Evolutionary conservation across 306 rosid genomes (phyloP).

Genomic region (Sesbania bispinosa): DNA sequence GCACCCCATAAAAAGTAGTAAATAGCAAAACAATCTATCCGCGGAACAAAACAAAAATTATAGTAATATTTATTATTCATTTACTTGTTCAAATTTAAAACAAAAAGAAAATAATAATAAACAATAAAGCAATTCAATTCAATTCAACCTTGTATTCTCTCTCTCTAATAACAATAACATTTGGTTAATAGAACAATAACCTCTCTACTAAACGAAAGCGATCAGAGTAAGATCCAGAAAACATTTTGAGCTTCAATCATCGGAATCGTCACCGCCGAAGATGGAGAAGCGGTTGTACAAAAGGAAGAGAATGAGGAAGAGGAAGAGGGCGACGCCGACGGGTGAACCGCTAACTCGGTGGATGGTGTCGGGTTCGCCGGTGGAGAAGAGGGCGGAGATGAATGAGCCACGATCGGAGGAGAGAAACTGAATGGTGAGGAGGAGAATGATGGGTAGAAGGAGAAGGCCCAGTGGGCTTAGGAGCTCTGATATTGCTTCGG

Average conservation of each 20-base stretch:
- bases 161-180: neutral
- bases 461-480: constrained; percentile 80
- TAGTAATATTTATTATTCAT: too few species aligned
- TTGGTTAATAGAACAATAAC: too few species aligned
- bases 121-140: neutral
- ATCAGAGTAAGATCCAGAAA: constrained; percentile 26
- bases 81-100: neutral
- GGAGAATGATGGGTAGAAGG: constrained; percentile 79
- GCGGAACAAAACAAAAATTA: too few species aligned
- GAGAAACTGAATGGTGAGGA: constrained; percentile 80
- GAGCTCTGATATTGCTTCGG: constrained; percentile 67
- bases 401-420: constrained; percentile 85
- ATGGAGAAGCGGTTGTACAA: constrained; percentile 64
- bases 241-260: constrained; percentile 50
- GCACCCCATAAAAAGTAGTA: too few species aligned
- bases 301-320: constrained; percentile 59
- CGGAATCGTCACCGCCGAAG: constrained; percentile 76
- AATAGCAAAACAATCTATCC: too few species aligned
- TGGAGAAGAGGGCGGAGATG: constrained; percentile 61
- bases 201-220: neutral
- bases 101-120: neutral
- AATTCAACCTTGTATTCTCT: too few species aligned
- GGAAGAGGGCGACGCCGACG: constrained; percentile 77
- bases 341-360: constrained; percentile 85
- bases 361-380: constrained; percentile 81